Evolutionary conservation across 2,329 filamentous ascomycete genomes (phyloP).

Genomic region (Neonectria coccinea): DNA sequence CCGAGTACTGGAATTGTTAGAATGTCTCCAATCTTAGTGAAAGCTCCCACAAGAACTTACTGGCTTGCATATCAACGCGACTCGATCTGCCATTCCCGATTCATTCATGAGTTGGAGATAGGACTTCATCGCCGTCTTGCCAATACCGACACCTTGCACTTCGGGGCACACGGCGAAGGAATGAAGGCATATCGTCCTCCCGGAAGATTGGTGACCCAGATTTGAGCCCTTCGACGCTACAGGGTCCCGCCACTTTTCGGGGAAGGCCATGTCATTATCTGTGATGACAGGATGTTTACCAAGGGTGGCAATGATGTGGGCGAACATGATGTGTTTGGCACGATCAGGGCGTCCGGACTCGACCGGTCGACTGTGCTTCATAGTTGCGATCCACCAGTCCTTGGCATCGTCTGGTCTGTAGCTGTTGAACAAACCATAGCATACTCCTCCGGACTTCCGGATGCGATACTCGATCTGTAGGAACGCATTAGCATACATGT

Average conservation of each 20-base stretch:
- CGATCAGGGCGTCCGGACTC: constrained; percentile 58
- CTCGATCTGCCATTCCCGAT: constrained; percentile 75
- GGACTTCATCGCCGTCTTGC: constrained; percentile 77
- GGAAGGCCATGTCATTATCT: constrained; percentile 81
- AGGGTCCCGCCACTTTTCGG: constrained; percentile 72
- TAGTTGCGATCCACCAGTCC: constrained; percentile 64
- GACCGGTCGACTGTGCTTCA: constrained; percentile 63
- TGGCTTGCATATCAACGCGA: constrained; percentile 82
- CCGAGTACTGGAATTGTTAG: constrained; percentile 63
- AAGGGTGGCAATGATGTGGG: constrained; percentile 82
- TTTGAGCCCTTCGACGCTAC: constrained; percentile 55
- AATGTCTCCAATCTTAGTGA: neutral
- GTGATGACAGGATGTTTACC: constrained; percentile 72
- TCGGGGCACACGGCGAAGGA: constrained; percentile 83
- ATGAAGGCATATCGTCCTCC: constrained; percentile 83
- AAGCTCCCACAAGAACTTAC: constrained; percentile 51
- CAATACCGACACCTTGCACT: constrained; percentile 79
- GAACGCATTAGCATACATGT: constrained; percentile 9
- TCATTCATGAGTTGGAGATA: constrained; percentile 83
- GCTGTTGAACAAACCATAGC: constrained; percentile 83
- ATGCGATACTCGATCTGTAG: constrained; percentile 49
- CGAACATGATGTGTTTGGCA: constrained; percentile 71
- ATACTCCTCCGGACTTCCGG: constrained; percentile 67
- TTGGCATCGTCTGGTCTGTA: constrained; percentile 60
- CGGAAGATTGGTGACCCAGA: constrained; percentile 78